Percentiles rank a stretch among this genome's conserved stretches.
phyloP scores from a whole-genome alignment of 176 grass and related monocot genomes.

The Cenchrus fungigraminus region DNA sequence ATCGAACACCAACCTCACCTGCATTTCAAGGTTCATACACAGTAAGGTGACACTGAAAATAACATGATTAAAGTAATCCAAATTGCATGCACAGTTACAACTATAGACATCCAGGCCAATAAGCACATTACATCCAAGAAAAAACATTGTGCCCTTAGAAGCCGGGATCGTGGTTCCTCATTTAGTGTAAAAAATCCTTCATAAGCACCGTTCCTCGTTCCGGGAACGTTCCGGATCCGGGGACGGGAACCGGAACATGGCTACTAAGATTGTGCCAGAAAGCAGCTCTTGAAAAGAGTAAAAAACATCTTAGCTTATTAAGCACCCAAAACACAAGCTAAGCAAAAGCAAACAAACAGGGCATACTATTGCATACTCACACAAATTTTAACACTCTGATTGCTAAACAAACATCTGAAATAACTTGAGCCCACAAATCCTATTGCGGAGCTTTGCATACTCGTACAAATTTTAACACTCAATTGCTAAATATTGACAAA shows the following conservation, averaged over 20 bases:
- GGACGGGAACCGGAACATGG: too few relatives aligned
- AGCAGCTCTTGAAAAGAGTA: not conserved
- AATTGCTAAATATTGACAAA: not conserved
- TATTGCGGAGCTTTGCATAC: not conserved
- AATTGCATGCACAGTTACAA: not conserved
- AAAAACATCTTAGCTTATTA: not conserved
- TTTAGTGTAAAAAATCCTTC: too few relatives aligned
- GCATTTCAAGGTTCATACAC: conserved; percentile 40
- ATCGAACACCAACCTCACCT: conserved; percentile 86
- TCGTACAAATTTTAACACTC: not conserved
- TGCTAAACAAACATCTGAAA: not conserved
- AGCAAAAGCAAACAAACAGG: not conserved
- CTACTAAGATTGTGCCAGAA: too few relatives aligned
- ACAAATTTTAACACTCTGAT: too few relatives aligned
- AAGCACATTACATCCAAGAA: not conserved
- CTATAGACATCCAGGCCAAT: not conserved
- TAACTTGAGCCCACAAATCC: not conserved
- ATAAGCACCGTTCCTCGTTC: too few relatives aligned
- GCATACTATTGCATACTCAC: too few relatives aligned
- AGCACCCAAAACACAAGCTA: not conserved
- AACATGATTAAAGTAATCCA: not conserved
- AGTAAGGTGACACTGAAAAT: not conserved
- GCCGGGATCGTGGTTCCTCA: too few relatives aligned
- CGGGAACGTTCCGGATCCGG: too few relatives aligned
- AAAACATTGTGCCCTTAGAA: too few relatives aligned